Evolutionary conservation across 1,284 basidiomycete genomes (phyloP), one percentile per base, ranked within the genome.

Genomic region (Laetiporus sulphureus): DNA sequence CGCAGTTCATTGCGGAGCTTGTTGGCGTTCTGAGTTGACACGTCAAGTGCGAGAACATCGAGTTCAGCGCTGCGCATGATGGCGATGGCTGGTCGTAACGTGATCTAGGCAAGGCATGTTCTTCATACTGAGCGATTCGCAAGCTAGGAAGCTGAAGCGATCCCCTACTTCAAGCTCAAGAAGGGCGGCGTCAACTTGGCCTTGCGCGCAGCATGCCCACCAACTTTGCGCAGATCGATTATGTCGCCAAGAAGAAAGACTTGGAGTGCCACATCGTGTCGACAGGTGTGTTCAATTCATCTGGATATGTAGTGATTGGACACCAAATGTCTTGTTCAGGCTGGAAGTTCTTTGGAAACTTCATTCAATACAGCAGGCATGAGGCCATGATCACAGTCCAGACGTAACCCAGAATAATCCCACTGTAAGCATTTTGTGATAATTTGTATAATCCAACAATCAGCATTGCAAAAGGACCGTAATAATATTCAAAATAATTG

Each of bases 21-120:
- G n/a, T n/a, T n/a, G n/a, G n/a, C n/a, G n/a, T n/a, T n/a, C n/a
- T n/a, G n/a, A n/a, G n/a, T n/a, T n/a, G n/a, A n/a, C n/a, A n/a
- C n/a, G 95, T 99, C 30, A 94, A 99, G 67, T 72, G 72, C 58
- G 75, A 90, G 42, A 75, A 81, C 54, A 94, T 99, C 55, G 73
- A 80, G 37, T 99, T 99, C 58, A 96, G 95, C 47, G 96, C 96
- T 24, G 95, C 95, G 4, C 91, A 86, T 48, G 95, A 99, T 62
- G 95, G 95, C 37, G 95, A 99, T 59, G 95, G 95, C 32, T n/a
- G 95, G 99, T 66, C 73, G 95, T 47, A 99, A 99, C 76, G 99
- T 99, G 95, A 99, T 99, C 63, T 98, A 99, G 67, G 96, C 96
- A 91, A 65, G 84, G 87, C 52, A 95, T 95, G 23, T 99, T 99